Conservation (phyloP, 768 basidiomycete genomes). For the Pholiota molesta region DNA sequence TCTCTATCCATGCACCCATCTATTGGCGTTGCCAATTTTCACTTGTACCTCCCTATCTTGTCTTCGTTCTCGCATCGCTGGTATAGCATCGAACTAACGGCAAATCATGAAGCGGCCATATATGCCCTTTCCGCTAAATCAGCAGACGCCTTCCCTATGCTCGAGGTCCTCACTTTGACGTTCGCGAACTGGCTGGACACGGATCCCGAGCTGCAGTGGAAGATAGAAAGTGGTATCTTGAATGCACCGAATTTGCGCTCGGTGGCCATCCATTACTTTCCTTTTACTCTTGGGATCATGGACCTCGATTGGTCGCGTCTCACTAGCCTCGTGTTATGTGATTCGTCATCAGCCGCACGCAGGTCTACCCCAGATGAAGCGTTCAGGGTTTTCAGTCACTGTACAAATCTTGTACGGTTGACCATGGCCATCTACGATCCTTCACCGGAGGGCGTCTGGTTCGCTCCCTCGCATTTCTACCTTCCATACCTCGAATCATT, state of each 20-base stretch:
- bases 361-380: background rate
- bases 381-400: background rate
- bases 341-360: background rate
- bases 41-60: constrained; percentile 3
- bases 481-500: constrained; percentile 13
- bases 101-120: background rate
- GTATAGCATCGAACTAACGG: background rate
- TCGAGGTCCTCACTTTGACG: constrained; percentile 1
- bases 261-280: constrained; percentile 1
- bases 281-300: background rate
- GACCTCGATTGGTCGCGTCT: constrained; percentile 6
- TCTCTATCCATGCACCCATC: constrained; percentile 9
- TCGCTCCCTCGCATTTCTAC: background rate
- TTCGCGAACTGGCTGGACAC: background rate
- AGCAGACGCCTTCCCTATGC: background rate
- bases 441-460: background rate
- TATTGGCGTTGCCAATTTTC: background rate
- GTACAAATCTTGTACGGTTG: constrained; percentile 6
- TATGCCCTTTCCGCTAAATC: constrained; percentile 5
- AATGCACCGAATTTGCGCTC: constrained; percentile 5
- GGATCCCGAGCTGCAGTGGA: background rate
- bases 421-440: constrained; percentile 4
- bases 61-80: constrained; percentile 2
- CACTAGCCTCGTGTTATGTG: constrained; percentile 7
- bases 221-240: background rate